Base-by-base conservation (phyloP, 2,329 filamentous ascomycete genomes). In the Pyricularia pennisetigena region DNA sequence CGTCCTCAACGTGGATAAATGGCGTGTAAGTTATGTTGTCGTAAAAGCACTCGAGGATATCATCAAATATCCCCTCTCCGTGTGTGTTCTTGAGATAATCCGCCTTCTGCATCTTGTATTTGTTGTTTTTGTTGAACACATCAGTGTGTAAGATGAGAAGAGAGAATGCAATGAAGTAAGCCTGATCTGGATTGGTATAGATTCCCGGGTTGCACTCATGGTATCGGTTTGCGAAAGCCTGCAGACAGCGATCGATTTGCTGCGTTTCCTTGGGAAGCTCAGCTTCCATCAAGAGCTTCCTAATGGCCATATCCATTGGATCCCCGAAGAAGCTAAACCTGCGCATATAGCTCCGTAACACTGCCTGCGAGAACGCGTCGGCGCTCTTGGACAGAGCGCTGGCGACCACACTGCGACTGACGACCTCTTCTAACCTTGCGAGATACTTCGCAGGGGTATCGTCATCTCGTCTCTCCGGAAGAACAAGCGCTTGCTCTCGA, bases 111-210 rank as follows among this genome's bases (percentile, higher is more conserved):
- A 99, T 99, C 79, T 99, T 99, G 78, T 95, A 87, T 80, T 98
- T 98, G 81, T 98, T 98, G 82, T 98, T 99, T 79, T 97, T 97
- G 83, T 99, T 99, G 86, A 98, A 98, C n/a, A 97, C 92, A 76
- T 99, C 95, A 0, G 95, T 98, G 74, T 99, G 95, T 41, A 99
- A 83, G 72, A 99, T 97, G 69, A 99, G 86, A 68, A 99, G 88
- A 1, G 94, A 98, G 76, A 99, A 99, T 20, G 94, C 93, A 71
- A 98, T 94, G 74, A 98, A 97, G 77, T 98, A 97, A n/a, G 95
- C 94, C 79, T 97, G 93, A 74, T 98, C 95, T 73, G 93, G 88
- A 41, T 89, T 90, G 28, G 90, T 86, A 78, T 97, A 99, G 70
- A 99, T 96, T 57, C 95, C 94, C 2, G 95, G 95, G 74, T 99